These are phyloP conservation scores for Calonectria leucothoes DNA, from an alignment of 2,329 filamentous ascomycete species.

Conservation along the genomic window DNA sequence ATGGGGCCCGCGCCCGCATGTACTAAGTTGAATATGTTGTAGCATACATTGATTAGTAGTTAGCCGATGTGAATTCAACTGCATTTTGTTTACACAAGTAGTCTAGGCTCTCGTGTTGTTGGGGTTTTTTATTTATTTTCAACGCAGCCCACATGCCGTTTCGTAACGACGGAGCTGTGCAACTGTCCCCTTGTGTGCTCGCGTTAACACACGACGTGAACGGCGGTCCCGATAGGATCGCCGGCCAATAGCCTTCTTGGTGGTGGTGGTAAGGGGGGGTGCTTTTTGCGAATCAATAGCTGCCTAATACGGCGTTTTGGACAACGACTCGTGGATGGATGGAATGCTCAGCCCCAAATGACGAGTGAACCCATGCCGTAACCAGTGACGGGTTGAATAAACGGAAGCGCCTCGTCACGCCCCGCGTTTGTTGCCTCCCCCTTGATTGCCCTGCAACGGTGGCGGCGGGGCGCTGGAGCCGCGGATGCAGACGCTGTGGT, in stretches of 20 bases:
- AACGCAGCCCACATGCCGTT: not conserved
- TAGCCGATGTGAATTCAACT: not conserved
- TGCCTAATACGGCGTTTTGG: not conserved
- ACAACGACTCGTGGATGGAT: not conserved
- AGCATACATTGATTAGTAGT: not conserved
- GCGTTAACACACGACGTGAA: not conserved
- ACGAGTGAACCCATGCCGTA: not conserved
- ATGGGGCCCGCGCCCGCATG: not conserved
- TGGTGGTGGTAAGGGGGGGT: not conserved
- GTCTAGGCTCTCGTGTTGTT: not conserved
- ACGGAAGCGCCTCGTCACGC: not conserved
- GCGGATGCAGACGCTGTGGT: not conserved
- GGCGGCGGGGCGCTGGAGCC: not conserved
- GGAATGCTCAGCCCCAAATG: not conserved
- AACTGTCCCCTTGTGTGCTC: not conserved
- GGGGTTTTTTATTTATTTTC: too few species aligned
- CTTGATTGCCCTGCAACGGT: not conserved
- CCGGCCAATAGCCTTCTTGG: too few species aligned
- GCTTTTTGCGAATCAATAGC: not conserved
- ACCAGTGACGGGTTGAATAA: not conserved
- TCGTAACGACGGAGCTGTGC: not conserved
- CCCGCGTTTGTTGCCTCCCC: constrained; percentile 1
- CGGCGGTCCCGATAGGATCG: not conserved
- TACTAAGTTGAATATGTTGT: not conserved
- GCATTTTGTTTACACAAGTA: not conserved